Percentiles rank a stretch among this genome's conserved stretches.
These are phyloP conservation scores for Thermomyces lanuginosus DNA, from an alignment of 2,329 filamentous ascomycete species.

Conservation along the genomic window DNA sequence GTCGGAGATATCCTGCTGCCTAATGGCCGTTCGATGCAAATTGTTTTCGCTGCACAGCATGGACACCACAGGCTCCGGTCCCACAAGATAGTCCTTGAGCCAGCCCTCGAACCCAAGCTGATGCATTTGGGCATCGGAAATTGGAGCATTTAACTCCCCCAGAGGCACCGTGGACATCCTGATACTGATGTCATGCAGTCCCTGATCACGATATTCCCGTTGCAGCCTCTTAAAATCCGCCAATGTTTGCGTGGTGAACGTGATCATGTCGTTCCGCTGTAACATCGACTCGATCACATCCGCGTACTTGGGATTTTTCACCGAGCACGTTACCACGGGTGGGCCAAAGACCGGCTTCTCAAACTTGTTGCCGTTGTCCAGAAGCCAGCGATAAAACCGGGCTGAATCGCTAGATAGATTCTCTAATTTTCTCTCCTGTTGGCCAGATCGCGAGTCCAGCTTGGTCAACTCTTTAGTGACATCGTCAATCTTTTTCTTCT, in stretches of 20 bases:
- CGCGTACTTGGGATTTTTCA: slow-evolving; percentile 55
- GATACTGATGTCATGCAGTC: slow-evolving; percentile 56
- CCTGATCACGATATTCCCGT: slow-evolving; percentile 42
- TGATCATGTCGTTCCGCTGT: slow-evolving; percentile 35
- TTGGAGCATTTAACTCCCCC: slow-evolving; percentile 37
- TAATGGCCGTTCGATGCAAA: slow-evolving; percentile 53
- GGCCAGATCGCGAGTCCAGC: slow-evolving; percentile 59
- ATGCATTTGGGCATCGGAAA: slow-evolving; percentile 40
- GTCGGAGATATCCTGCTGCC: slow-evolving; percentile 45
- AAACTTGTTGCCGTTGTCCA: slow-evolving; percentile 52
- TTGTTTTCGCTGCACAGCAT: slow-evolving; percentile 67
- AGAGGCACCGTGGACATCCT: slow-evolving; percentile 44
- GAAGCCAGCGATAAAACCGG: slow-evolving; percentile 66
- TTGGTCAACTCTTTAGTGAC: slow-evolving; percentile 36
- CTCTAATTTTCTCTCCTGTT: slow-evolving; percentile 51
- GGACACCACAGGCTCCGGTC: slow-evolving; percentile 66
- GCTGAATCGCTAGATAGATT: slow-evolving; percentile 46
- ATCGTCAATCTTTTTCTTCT: slow-evolving; percentile 22
- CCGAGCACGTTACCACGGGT: slow-evolving; percentile 60
- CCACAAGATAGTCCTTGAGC: slow-evolving; percentile 60
- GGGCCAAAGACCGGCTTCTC: slow-evolving; percentile 66
- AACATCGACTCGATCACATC: slow-evolving; percentile 44
- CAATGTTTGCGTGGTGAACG: slow-evolving; percentile 59
- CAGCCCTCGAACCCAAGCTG: slow-evolving; percentile 59
- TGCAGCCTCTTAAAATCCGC: slow-evolving; percentile 62